Conservation (phyloP, 345 rosid species). For the Aethionema arabicum region DNA sequence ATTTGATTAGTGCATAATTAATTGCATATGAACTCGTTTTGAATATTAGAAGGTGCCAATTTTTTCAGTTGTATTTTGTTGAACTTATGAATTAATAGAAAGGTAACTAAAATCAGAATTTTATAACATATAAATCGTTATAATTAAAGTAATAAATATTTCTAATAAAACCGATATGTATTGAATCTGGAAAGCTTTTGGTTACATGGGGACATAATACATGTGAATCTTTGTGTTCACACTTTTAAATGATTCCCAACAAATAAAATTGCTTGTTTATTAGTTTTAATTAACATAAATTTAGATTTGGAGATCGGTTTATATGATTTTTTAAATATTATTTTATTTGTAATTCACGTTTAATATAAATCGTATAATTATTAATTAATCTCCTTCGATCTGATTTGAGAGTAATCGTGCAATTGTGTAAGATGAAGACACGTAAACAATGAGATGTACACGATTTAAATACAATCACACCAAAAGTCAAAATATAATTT, state of each 20-base stretch:
- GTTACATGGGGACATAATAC: slow-evolving; percentile 19
- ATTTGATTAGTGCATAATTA: too few relatives aligned
- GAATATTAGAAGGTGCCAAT: too few relatives aligned
- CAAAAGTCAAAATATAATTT: not conserved
- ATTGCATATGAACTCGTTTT: too few relatives aligned
- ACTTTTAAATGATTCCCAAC: slow-evolving; percentile 6
- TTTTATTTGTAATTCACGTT: not conserved
- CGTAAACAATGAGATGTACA: slow-evolving; percentile 11
- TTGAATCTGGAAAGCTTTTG: not conserved
- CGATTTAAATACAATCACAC: not conserved
- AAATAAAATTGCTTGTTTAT: not conserved
- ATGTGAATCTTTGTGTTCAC: slow-evolving; percentile 28
- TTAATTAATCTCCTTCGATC: slow-evolving; percentile 2
- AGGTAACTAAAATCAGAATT: too few relatives aligned
- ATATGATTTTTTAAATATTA: not conserved
- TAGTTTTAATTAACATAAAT: slow-evolving; percentile 9
- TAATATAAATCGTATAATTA: not conserved
- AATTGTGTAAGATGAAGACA: slow-evolving; percentile 15
- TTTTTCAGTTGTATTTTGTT: too few relatives aligned
- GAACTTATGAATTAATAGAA: too few relatives aligned
- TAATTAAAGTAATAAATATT: too few relatives aligned
- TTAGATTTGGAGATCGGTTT: slow-evolving; percentile 5
- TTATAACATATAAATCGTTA: too few relatives aligned
- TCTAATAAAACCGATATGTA: not conserved
- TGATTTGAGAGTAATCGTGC: slow-evolving; percentile 21